Evolutionary conservation across 2,329 filamentous ascomycete species (phyloP).

Genomic region (Alternaria sp.): DNA sequence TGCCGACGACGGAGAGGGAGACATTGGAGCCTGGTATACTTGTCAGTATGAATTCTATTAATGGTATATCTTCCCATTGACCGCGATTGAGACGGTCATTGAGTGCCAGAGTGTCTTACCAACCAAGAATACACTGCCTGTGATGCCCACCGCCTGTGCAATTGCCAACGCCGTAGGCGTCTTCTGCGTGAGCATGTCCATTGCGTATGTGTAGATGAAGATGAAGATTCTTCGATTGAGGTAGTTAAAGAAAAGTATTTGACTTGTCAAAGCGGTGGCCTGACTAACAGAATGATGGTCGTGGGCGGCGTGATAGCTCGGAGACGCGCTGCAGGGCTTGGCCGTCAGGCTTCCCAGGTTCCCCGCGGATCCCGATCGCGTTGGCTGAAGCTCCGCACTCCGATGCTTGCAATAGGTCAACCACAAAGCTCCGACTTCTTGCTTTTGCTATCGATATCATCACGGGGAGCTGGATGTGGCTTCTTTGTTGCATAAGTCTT

Average conservation of each 20-base stretch:
- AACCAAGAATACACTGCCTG: conserved; percentile 56
- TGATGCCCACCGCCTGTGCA: conserved; percentile 60
- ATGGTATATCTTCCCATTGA: not conserved
- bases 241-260: too few relatives aligned
- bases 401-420: not conserved
- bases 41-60: not conserved
- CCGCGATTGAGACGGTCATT: not conserved
- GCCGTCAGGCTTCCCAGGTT: conserved; percentile 1
- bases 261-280: not conserved
- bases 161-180: conserved; percentile 49
- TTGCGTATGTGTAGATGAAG: conserved; percentile 1
- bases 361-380: conserved; percentile 7
- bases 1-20: conserved; percentile 50
- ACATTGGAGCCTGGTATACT: conserved; percentile 1
- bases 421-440: not conserved
- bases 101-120: conserved; percentile 33
- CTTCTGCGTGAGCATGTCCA: conserved; percentile 34
- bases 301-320: not conserved
- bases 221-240: not conserved
- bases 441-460: not conserved
- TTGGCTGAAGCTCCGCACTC: not conserved
- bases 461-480: not conserved
- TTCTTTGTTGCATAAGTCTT: not conserved
- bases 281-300: not conserved
- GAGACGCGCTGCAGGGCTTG: not conserved